Conservation (phyloP, 176 grass and related monocot genomes). For the Rhynchospora pubera region DNA sequence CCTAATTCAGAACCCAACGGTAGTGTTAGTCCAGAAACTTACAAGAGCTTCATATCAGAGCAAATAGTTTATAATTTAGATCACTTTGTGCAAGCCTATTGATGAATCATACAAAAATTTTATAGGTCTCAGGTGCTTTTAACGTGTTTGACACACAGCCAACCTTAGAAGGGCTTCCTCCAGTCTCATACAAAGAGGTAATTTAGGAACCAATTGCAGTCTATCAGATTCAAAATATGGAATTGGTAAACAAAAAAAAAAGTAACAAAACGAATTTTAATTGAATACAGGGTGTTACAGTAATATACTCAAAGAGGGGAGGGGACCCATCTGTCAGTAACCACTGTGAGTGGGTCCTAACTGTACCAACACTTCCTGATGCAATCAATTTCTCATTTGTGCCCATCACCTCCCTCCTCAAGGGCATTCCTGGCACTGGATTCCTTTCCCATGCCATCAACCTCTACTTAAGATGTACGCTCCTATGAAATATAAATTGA, state of each 20-base stretch:
- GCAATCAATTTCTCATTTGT: conserved; percentile 74
- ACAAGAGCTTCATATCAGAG: not conserved
- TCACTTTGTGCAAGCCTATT: not conserved
- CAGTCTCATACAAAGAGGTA: conserved; percentile 73
- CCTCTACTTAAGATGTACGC: conserved; percentile 91
- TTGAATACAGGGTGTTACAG: conserved; percentile 60
- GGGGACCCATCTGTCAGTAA: conserved; percentile 43
- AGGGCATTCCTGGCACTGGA: conserved; percentile 41
- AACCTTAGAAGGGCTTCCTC: conserved; percentile 39
- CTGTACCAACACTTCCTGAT: conserved; percentile 48
- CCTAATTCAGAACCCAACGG: not conserved
- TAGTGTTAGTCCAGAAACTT: not conserved
- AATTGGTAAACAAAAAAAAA: not conserved
- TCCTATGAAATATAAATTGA: not conserved
- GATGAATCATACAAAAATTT: not conserved
- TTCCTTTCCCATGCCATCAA: conserved; percentile 94
- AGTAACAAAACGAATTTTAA: not conserved
- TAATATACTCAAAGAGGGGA: conserved; percentile 80
- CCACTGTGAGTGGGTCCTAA: conserved; percentile 81
- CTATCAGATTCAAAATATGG: not conserved
- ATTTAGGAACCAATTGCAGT: not conserved
- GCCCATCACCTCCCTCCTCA: conserved; percentile 78
- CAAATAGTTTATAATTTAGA: not conserved
- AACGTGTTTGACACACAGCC: conserved; percentile 63
- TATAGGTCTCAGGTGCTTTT: conserved; percentile 65